Evolutionary conservation across 495 filamentous ascomycete genomes (phyloP).

Genomic region (Chaetomium fimeti): DNA sequence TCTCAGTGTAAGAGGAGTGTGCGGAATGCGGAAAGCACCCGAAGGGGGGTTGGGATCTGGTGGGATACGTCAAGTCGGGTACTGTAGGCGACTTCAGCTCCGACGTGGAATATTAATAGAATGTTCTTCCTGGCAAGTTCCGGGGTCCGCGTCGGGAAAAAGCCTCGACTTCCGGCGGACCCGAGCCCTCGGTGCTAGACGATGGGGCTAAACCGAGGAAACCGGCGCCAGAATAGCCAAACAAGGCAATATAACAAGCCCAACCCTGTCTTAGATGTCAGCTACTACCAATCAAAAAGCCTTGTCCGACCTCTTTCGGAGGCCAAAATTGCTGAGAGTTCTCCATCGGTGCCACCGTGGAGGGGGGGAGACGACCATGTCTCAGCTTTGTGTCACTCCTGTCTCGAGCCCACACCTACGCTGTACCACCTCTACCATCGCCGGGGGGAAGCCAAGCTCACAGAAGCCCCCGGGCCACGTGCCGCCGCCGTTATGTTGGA

Average conservation of each 20-base stretch:
- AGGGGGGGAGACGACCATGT: constrained; percentile 18
- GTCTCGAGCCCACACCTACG: constrained; percentile 24
- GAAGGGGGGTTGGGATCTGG: background rate
- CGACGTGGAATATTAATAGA: constrained; percentile 17
- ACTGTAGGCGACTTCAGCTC: constrained; percentile 5
- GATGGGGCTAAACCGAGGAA: constrained; percentile 15
- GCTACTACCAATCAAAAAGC: constrained; percentile 8
- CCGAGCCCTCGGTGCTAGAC: constrained; percentile 19
- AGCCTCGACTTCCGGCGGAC: constrained; percentile 3
- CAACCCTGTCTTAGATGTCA: constrained; percentile 12
- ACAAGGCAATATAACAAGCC: background rate
- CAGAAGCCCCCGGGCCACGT: constrained; percentile 26
- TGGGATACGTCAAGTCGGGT: background rate
- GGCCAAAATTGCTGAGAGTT: constrained; percentile 13
- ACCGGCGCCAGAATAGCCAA: background rate
- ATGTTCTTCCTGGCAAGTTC: constrained; percentile 5
- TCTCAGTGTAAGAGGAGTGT: constrained; percentile 8
- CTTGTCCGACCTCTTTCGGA: constrained; percentile 14
- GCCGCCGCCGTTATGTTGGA: constrained; percentile 12
- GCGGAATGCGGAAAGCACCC: background rate
- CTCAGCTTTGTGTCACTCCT: constrained; percentile 34
- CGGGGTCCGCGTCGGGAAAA: background rate
- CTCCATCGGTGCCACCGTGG: constrained; percentile 16
- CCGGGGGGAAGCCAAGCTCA: constrained; percentile 5
- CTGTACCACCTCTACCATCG: constrained; percentile 22